Percentiles rank a stretch among this genome's conserved stretches.
Conservation (phyloP, 164 flowering plant species). For the Vitis labrusca region DNA sequence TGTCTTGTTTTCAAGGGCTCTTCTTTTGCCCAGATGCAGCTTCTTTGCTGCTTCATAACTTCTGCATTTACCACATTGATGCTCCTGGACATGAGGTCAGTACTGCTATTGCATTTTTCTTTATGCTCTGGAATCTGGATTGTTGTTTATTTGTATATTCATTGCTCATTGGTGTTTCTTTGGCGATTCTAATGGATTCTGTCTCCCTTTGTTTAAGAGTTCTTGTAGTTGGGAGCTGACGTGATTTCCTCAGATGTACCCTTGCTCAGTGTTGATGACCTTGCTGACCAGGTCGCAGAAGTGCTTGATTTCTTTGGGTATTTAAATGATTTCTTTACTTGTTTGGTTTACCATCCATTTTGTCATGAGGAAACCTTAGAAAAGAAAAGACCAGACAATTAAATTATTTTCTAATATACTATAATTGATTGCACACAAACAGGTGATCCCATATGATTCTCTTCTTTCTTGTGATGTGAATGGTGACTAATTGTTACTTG, state of each 20-base stretch:
- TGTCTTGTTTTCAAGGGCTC: slow-evolving; percentile 71
- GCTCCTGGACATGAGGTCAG: slow-evolving; percentile 76
- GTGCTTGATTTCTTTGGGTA: slow-evolving; percentile 69
- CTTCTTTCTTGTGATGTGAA: too few relatives aligned
- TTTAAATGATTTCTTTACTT: slow-evolving; percentile 6
- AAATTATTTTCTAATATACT: too few relatives aligned
- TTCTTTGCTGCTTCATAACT: slow-evolving; percentile 64
- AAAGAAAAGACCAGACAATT: too few relatives aligned
- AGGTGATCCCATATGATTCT: too few relatives aligned
- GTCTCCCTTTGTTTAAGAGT: slow-evolving; percentile 33
- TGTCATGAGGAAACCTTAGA: too few relatives aligned
- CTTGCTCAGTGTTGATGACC: slow-evolving; percentile 50
- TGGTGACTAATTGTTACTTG: too few relatives aligned
- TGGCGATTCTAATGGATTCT: slow-evolving; percentile 16
- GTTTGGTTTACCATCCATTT: not conserved
- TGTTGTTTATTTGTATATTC: not conserved
- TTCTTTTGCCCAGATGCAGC: slow-evolving; percentile 65
- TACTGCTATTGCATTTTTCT: slow-evolving; percentile 2
- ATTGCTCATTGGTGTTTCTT: not conserved
- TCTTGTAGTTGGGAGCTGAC: slow-evolving; percentile 64
- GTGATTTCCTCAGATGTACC: slow-evolving; percentile 48
- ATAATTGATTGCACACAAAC: too few relatives aligned
- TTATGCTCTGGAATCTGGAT: not conserved
- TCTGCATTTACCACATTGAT: slow-evolving; percentile 74
- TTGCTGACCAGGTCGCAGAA: slow-evolving; percentile 65